Base-by-base conservation (phyloP, 2,329 filamentous ascomycete species). In the Sarocladium oryzae region DNA sequence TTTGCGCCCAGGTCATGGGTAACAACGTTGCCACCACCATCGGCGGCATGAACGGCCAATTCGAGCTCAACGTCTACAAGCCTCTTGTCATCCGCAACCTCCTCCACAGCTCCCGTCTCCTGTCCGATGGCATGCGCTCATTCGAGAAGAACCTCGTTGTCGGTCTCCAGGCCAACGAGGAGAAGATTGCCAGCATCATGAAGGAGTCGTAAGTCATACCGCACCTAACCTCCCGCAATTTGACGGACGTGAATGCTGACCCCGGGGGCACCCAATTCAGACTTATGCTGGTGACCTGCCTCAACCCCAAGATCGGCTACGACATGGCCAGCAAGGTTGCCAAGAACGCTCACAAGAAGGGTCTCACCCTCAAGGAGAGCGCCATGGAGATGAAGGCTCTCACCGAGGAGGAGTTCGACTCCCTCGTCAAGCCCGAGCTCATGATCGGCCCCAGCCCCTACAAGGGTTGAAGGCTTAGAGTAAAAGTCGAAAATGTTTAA, bases 271-370 rank as follows among this genome's bases (percentile, higher is more conserved):
- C 45, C 26, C 4, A 32, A 33, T n/a, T 23, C 59, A 95, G 89
- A 66, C 80, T 99, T 62, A 99, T 99, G 93, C 81, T 97, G 58
- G 93, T 97, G 32, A 99, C 93, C 58, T 96, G 92, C 78, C 79
- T 97, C 56, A 96, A 96, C 79, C 90, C 91, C 60, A 89, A 95
- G 71, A 96, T 97, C 66, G 92, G 91, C 54, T 96, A 96, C 71
- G 91, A 96, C 68, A 95, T 95, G 88, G 91, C 91, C 50, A 90
- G 85, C 71, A 95, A 95, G 78, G 91, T 96, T 21, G 91, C 91
- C 64, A 96, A 96, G 85, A 95, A 99, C 66, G 93, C 93, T 15
- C 93, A 99, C 77, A 96, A 96, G 82, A 97, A 97, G 82, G 90
- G 90, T 30, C 73, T 92, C 49, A 96, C 90, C 21, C 81, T 99